Conservation (phyloP, 2,329 filamentous ascomycete genomes). For the Beauveria brongniartii region DNA sequence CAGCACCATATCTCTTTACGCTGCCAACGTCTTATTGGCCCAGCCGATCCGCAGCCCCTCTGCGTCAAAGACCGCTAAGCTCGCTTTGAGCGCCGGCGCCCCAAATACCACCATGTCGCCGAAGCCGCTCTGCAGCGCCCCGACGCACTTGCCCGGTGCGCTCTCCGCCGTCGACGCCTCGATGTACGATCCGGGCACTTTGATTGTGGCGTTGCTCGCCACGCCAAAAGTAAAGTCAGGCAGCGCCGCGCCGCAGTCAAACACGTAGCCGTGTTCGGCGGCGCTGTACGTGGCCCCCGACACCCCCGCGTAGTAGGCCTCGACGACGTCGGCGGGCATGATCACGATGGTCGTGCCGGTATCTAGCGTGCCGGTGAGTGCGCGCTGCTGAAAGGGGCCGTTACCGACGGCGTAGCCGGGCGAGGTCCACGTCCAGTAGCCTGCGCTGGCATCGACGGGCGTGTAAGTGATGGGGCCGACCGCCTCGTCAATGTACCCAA, state of each 20-base stretch:
- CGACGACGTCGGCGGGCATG: conserved; percentile 42
- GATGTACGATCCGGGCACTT: background rate
- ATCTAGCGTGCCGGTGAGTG: conserved; percentile 43
- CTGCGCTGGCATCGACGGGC: conserved; percentile 48
- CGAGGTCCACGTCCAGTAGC: conserved; percentile 50
- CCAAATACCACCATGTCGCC: conserved; percentile 7
- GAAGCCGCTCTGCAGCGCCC: conserved; percentile 1
- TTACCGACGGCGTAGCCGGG: conserved; percentile 17
- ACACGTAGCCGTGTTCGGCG: conserved; percentile 20
- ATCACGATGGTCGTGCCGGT: conserved; percentile 57
- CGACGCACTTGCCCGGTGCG: background rate
- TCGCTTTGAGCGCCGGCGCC: conserved; percentile 4
- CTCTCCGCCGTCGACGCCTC: background rate
- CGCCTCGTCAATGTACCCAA: conserved; percentile 57
- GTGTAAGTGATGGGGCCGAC: conserved; percentile 55
- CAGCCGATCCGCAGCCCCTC: background rate
- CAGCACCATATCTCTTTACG: background rate
- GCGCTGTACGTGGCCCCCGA: background rate
- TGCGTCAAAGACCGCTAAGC: conserved; percentile 6
- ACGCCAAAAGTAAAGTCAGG: conserved; percentile 38
- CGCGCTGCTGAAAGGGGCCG: conserved; percentile 20
- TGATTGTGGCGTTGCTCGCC: conserved; percentile 31
- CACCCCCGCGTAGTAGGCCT: conserved; percentile 34
- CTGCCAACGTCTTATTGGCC: conserved; percentile 10
- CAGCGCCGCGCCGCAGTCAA: conserved; percentile 37